A percentile compares a stretch with the other conserved stretches of the same genome.
phyloP scores from a whole-genome alignment of 1,284 basidiomycete species.

The Ceratobasidium papillatum region DNA sequence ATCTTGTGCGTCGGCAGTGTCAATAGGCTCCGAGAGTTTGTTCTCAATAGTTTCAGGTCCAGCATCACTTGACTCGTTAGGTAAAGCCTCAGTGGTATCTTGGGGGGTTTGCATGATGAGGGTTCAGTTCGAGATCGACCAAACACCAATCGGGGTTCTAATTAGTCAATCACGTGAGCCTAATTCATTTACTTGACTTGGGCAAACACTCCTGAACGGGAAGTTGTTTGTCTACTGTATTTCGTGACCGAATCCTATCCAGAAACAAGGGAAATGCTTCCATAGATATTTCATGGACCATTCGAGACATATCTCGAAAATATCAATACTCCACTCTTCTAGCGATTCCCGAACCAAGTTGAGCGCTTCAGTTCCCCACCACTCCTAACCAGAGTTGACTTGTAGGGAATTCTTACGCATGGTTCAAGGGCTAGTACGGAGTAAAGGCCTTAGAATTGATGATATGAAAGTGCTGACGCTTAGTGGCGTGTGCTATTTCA shows the following conservation, averaged over 20 bases:
- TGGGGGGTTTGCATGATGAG: neutral
- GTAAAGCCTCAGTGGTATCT: neutral
- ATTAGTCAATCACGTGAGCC: slow-evolving; percentile 3
- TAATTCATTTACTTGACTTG: neutral
- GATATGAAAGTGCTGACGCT: neutral
- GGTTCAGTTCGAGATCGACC: neutral
- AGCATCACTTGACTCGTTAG: neutral
- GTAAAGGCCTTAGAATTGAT: neutral
- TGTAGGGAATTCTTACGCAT: neutral
- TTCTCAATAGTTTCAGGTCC: neutral
- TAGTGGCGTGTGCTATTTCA: slow-evolving; percentile 6
- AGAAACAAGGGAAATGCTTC: neutral
- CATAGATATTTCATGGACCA: neutral
- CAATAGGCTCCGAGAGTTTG: neutral
- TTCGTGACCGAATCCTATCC: too few species aligned
- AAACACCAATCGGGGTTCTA: neutral
- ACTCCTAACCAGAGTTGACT: slow-evolving; percentile 7
- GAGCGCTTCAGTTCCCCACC: neutral
- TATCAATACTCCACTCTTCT: neutral
- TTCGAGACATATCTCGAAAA: neutral
- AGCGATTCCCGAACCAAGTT: neutral
- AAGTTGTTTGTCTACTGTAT: neutral
- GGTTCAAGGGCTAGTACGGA: neutral
- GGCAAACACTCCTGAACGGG: neutral
- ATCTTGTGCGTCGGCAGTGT: neutral